Evolutionary conservation across 2,329 filamentous ascomycete species (phyloP), one percentile per base, ranked within the genome.

Genomic region (Sclerotinia spermophila): DNA sequence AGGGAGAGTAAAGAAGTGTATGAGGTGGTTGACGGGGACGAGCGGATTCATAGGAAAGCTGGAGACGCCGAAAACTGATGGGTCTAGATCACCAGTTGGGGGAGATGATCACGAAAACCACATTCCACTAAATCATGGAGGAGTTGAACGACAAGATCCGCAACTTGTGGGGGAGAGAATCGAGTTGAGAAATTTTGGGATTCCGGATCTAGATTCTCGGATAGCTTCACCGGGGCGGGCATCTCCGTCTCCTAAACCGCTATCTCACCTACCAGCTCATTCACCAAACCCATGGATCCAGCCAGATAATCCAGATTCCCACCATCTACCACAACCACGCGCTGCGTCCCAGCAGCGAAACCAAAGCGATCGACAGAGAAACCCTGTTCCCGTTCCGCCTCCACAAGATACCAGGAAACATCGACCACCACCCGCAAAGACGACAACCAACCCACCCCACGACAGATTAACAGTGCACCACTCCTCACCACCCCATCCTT

Each of bases 401-500:
- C 48, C n/a, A 13, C 48, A 53, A 53, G 3, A 53, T 3, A 3
- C n/a, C n/a, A 27, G 5, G 4, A 53, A 27, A 5, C 48, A 53
- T 53, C 11, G 48, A 27, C 1, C 0, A 17, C 48, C n/a, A 7
- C 15, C 48, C n/a, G 0, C 0, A 53, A 53, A 53, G 2, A 13
- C 13, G 0, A 53, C 1, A 53, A 53, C 8, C 6, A 53, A 6
- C n/a, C 27, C 48, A 1, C 17, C n/a, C 5, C 48, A 27, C 5
- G 48, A 53, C 13, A 53, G 13, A 27, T 8, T 53, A 27, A 27
- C 48, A 53, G 48, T 53, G 27, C n/a, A 53, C 13, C 48, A 53
- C 48, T 53, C 48, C n/a, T 27, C 13, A 4, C 48, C n/a, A 3
- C 13, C 48, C 0, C 27, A 27, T 0, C 2, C 48, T 2, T 17